Evolutionary conservation across 345 rosid species (phyloP).

Genomic region (Sonneratia caseolaris): DNA sequence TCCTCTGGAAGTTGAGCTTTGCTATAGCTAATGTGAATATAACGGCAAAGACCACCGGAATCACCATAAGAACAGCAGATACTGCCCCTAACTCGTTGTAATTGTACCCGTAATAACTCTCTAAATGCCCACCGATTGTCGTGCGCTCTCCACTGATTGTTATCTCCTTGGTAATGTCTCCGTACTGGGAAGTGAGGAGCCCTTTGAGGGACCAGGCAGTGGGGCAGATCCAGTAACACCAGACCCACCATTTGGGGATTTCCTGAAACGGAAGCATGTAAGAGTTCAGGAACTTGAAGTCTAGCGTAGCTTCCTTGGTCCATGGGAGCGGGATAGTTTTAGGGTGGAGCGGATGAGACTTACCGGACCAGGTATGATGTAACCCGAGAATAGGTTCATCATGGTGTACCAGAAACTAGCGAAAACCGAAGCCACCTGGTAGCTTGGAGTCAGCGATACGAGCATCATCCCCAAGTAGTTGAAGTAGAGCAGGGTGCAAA

Average conservation of each 20-base stretch:
- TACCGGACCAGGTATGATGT: conserved; percentile 39
- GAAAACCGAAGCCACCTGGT: conserved; percentile 24
- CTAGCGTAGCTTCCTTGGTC: not conserved
- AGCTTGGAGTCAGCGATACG: conserved; percentile 29
- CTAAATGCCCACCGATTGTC: conserved; percentile 19
- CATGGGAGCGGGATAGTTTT: too few species aligned
- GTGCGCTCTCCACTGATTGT: conserved; percentile 20
- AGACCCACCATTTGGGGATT: conserved; percentile 39
- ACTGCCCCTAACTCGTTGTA: conserved; percentile 17
- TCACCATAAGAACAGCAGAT: conserved; percentile 17
- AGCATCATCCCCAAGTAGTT: conserved; percentile 43
- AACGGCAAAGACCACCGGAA: conserved; percentile 23
- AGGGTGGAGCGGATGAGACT: conserved; percentile 4
- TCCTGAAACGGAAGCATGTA: conserved; percentile 13
- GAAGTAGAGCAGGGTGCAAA: conserved; percentile 31
- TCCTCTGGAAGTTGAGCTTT: conserved; percentile 33
- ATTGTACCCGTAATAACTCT: conserved; percentile 20
- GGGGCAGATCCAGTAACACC: conserved; percentile 36
- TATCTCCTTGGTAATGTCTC: conserved; percentile 20
- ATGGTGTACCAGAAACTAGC: conserved; percentile 21
- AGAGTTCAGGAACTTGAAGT: not conserved
- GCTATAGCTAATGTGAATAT: conserved; percentile 22
- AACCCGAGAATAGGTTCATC: conserved; percentile 33
- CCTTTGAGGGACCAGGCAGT: conserved; percentile 31
- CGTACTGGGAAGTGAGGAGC: conserved; percentile 31